Evolutionary conservation across 2,329 filamentous ascomycete species (phyloP).

Genomic region (Fusarium annulatum): DNA sequence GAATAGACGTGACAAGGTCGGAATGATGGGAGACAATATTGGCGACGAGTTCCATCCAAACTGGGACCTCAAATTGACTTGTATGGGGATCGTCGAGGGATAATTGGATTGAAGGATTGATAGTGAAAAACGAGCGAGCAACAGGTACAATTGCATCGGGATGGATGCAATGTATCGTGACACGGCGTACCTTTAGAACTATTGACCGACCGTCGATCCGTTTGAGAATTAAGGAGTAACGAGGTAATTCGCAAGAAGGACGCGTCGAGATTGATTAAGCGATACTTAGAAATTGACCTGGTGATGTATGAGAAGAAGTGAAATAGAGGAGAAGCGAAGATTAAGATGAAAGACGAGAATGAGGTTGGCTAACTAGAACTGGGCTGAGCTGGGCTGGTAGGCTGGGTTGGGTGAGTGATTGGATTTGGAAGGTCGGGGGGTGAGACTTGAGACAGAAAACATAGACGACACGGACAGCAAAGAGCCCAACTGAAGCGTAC

Average conservation of each 20-base stretch:
- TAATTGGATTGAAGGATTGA: conserved; percentile 5
- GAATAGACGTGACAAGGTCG: conserved; percentile 16
- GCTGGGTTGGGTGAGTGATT: conserved; percentile 7
- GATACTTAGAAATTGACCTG: conserved; percentile 24
- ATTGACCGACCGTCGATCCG: conserved; percentile 14
- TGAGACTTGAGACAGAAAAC: conserved; percentile 24
- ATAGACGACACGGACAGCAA: not conserved
- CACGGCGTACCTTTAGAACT: conserved; percentile 36
- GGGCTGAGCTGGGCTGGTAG: not conserved
- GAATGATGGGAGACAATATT: conserved; percentile 33
- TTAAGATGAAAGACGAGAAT: not conserved
- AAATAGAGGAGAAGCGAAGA: conserved; percentile 10
- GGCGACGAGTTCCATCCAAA: conserved; percentile 10
- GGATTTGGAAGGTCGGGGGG: conserved; percentile 8
- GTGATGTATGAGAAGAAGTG: conserved; percentile 32
- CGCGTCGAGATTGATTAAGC: conserved; percentile 23
- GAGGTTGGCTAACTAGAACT: conserved; percentile 5
- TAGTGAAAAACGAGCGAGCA: conserved; percentile 6
- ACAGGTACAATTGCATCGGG: conserved; percentile 12
- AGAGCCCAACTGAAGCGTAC: conserved; percentile 21
- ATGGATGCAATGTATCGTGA: conserved; percentile 27
- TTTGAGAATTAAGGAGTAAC: conserved; percentile 8
- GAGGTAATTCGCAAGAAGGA: conserved; percentile 14
- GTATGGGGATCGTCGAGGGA: conserved; percentile 19
- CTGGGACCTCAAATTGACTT: conserved; percentile 4